These are phyloP conservation scores for Venturia nashicola DNA, from an alignment of 2,329 filamentous ascomycete species.

Conservation along the genomic window DNA sequence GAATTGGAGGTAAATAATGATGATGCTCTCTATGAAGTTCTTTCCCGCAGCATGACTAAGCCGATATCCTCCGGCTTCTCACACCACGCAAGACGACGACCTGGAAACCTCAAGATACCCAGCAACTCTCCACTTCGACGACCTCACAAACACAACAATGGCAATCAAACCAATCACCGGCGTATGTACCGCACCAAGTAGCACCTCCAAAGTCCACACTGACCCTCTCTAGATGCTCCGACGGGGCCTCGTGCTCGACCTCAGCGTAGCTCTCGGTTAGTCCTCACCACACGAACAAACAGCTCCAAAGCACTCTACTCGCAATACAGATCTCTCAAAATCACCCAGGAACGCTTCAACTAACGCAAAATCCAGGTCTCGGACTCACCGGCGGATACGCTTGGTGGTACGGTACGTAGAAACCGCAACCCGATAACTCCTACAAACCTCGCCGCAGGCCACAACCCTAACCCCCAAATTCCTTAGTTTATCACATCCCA, in stretches of 20 bases:
- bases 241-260: conserved; percentile 51
- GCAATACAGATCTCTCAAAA: background rate
- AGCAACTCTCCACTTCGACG: conserved; percentile 1
- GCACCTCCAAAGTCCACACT: background rate
- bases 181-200: background rate
- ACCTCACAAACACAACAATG: background rate
- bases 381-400: conserved; percentile 50
- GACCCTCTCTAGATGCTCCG: conserved; percentile 50
- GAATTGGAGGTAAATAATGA: background rate
- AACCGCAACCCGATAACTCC: background rate
- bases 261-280: conserved; percentile 53
- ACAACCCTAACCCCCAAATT: background rate
- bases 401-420: conserved; percentile 52
- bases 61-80: background rate
- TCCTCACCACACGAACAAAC: background rate
- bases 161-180: conserved; percentile 10
- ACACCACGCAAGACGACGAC: background rate
- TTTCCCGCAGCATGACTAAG: background rate
- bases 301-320: background rate
- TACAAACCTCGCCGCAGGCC: background rate
- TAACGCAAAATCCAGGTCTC: conserved; percentile 35
- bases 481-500: conserved; percentile 50
- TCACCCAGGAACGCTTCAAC: background rate
- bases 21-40: background rate
- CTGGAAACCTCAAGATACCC: background rate